Conservation (phyloP, 2,329 filamentous ascomycete species). For the Claviceps sp. region DNA sequence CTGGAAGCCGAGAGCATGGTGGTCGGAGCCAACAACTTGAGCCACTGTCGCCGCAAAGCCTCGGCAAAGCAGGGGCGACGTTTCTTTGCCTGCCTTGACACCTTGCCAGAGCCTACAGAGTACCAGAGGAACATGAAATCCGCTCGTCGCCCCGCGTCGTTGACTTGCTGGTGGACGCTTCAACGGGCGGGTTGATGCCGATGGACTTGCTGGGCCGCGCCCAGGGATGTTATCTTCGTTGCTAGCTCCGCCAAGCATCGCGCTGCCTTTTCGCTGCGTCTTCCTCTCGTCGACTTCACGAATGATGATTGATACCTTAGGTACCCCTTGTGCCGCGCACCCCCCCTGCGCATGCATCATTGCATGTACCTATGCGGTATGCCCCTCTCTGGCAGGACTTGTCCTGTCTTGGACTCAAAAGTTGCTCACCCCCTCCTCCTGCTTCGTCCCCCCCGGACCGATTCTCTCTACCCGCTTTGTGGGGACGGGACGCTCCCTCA, state of each 20-base stretch:
- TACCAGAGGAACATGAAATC: neutral
- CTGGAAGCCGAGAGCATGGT: neutral
- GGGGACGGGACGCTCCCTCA: conserved; percentile 5
- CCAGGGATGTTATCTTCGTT: neutral
- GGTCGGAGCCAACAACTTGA: neutral
- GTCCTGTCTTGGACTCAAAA: conserved; percentile 1
- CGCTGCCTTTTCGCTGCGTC: neutral
- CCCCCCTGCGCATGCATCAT: too few species aligned
- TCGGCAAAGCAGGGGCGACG: neutral
- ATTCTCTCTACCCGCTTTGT: conserved; percentile 5
- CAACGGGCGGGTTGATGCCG: neutral
- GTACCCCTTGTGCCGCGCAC: neutral
- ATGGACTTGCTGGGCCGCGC: neutral
- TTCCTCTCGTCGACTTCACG: too few species aligned
- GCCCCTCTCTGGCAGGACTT: neutral
- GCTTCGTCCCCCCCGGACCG: neutral
- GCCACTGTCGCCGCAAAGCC: neutral
- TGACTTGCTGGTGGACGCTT: neutral
- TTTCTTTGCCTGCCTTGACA: neutral
- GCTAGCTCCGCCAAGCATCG: neutral
- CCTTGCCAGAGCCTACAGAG: neutral
- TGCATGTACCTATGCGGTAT: too few species aligned
- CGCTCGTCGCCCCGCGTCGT: neutral
- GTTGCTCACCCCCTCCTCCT: conserved; percentile 1
- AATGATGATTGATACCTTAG: too few species aligned